These are phyloP conservation scores for Deuterostichococcus epilithicus DNA, from an alignment of 139 green algal species.

Conservation along the genomic window DNA sequence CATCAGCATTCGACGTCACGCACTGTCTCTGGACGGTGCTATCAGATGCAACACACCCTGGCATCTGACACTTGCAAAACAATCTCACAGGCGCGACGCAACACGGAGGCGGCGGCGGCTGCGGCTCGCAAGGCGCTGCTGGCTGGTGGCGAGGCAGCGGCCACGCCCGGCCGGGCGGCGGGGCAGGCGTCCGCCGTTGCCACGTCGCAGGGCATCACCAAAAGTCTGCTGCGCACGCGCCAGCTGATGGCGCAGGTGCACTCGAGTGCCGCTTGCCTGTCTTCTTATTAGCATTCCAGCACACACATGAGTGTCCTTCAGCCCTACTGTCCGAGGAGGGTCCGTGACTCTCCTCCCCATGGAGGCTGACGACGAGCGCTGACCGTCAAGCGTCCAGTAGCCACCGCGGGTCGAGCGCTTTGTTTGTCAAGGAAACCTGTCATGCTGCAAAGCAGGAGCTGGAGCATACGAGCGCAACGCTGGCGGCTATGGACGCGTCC, in stretches of 20 bases:
- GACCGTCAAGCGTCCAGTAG: no score
- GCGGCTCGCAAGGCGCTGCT: conserved; percentile 30
- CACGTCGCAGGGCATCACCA: conserved; percentile 53
- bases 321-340: no score
- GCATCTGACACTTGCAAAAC: neutral
- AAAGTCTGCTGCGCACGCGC: conserved; percentile 57
- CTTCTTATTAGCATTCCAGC: no score
- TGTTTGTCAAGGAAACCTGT: no score
- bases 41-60: neutral
- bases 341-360: no score
- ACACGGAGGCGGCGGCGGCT: neutral
- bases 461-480: conserved; percentile 58
- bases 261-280: no score
- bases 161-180: conserved; percentile 34
- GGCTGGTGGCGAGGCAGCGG: conserved; percentile 8
- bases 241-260: conserved; percentile 46
- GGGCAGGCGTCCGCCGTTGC: conserved; percentile 41
- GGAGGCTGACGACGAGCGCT: no score
- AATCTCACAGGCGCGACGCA: conserved; percentile 6
- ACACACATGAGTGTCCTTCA: no score
- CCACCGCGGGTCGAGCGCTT: no score
- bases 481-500: conserved; percentile 59
- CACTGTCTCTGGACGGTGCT: neutral
- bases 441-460: conserved; percentile 41
- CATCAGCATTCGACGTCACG: neutral